Percentiles rank a stretch among this genome's conserved stretches.
Evolutionary conservation across 805 yeast species (phyloP).

Genomic region (Hanseniaspora jakobsenii): DNA sequence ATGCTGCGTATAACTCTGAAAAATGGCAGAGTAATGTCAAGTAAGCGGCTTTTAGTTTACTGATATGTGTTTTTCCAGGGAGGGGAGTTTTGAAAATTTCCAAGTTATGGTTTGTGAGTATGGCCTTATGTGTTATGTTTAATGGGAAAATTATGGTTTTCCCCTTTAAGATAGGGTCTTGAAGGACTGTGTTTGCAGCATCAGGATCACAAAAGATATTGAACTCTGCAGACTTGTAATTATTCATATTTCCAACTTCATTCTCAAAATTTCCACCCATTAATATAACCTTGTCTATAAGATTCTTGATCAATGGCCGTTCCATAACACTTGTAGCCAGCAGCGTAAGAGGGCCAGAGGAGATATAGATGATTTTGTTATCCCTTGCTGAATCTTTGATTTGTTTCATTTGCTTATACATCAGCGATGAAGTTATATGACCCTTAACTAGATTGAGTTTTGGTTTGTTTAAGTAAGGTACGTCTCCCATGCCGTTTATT

Average conservation of each 20-base stretch:
- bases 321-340: constrained; percentile 42
- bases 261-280: constrained; percentile 60
- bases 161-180: constrained; percentile 35
- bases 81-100: not conserved
- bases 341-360: constrained; percentile 72
- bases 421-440: not conserved
- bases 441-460: constrained; percentile 25
- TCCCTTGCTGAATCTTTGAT: constrained; percentile 22
- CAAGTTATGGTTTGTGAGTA: constrained; percentile 17
- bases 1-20: constrained; percentile 38
- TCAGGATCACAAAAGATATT: constrained; percentile 64
- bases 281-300: constrained; percentile 44
- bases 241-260: constrained; percentile 35
- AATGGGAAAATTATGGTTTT: constrained; percentile 51
- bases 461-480: constrained; percentile 39
- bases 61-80: not conserved
- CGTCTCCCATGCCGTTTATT: constrained; percentile 65
- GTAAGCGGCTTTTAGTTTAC: not conserved
- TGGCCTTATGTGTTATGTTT: constrained; percentile 56
- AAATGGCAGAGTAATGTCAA: constrained; percentile 40
- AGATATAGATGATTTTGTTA: constrained; percentile 47
- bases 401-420: not conserved
- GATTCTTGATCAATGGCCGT: constrained; percentile 42
- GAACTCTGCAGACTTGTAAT: constrained; percentile 53
- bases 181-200: constrained; percentile 52